Base-by-base conservation (phyloP, 148 eudicot species). In the Camellia granthamiana region DNA sequence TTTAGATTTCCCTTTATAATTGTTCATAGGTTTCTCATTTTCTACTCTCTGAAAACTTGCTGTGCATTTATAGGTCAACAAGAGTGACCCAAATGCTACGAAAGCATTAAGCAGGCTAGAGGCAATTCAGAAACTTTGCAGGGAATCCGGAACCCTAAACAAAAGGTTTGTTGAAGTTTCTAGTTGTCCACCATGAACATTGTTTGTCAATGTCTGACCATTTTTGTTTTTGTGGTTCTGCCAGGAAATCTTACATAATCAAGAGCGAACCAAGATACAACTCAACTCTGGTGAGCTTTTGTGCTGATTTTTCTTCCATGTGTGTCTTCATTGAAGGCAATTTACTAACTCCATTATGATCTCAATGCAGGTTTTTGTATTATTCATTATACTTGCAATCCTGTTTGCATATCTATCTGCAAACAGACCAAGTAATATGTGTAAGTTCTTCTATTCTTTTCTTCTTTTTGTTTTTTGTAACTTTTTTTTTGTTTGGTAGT, bases 1-100 rank as follows among this genome's bases (percentile, higher is more conserved):
- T 61, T 46, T 44, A 18, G 52, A 19, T 69, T 44, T 69, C 18
- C 4, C 18, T 69, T 18, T 44, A 19, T 2, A 43, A 16, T 44
- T 46, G 54, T 49, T 49, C 43, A 6, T 7, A 44, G 23, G 14
- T 46, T 30, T 2, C 8, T 9, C 14, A 21, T 12, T 72, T 6
- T 54, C 19, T 49, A 21, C 47, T 49, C 6, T 9, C 8, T 64
- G 14, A 52, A 47, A 72, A 12, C 46, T 73, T 75, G 69, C 78
- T 78, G 38, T 30, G n/a, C 67, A 23, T 80, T 72, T 69, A 13
- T 81, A 95, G 98, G 86, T 95, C 70, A 89, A 91, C 75, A 84
- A 84, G 78, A 86, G 21, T 68, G 97, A 93, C 82, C 96, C 98
- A 43, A 95, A 91, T 85, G 93, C 97, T 43, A 72, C 58, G 69